These are phyloP conservation scores for Penicillium sumatraense DNA, from an alignment of 2,329 filamentous ascomycete species.

Conservation along the genomic window DNA sequence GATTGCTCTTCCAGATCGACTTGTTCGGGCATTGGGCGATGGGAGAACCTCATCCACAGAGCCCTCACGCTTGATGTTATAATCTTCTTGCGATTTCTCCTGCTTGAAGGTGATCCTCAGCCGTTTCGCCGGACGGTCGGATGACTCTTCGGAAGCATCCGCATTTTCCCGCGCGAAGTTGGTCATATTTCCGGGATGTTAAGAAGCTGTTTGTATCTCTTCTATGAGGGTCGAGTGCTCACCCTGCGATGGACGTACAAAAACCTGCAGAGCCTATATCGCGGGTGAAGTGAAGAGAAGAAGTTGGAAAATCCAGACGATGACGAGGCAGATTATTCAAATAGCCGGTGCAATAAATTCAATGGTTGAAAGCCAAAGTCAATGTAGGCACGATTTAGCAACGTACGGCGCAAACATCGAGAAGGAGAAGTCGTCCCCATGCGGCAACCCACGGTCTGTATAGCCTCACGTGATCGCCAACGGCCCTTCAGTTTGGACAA, in stretches of 20 bases:
- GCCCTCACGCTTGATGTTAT: not conserved
- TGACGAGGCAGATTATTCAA: not conserved
- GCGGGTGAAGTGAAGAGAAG: not conserved
- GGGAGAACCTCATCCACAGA: not conserved
- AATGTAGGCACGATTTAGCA: not conserved
- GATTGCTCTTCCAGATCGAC: constrained; percentile 14
- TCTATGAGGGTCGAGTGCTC: not conserved
- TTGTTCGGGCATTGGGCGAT: constrained; percentile 6
- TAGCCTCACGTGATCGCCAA: constrained; percentile 1
- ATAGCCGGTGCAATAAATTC: not conserved
- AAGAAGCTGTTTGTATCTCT: not conserved
- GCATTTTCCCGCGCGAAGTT: not conserved
- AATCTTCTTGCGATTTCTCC: constrained; percentile 2
- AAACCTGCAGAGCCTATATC: not conserved
- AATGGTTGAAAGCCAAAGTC: not conserved
- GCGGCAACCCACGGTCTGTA: not conserved
- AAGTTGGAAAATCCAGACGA: not conserved
- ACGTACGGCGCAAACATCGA: not conserved
- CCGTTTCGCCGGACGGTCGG: not conserved
- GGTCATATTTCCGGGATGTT: not conserved
- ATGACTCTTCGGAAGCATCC: not conserved
- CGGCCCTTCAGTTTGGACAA: not conserved
- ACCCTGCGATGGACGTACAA: not conserved
- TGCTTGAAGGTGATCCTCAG: constrained; percentile 13
- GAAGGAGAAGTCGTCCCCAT: not conserved